Evolutionary conservation across 2,329 filamentous ascomycete genomes (phyloP).

Genomic region (Neoarthrinium moseri): DNA sequence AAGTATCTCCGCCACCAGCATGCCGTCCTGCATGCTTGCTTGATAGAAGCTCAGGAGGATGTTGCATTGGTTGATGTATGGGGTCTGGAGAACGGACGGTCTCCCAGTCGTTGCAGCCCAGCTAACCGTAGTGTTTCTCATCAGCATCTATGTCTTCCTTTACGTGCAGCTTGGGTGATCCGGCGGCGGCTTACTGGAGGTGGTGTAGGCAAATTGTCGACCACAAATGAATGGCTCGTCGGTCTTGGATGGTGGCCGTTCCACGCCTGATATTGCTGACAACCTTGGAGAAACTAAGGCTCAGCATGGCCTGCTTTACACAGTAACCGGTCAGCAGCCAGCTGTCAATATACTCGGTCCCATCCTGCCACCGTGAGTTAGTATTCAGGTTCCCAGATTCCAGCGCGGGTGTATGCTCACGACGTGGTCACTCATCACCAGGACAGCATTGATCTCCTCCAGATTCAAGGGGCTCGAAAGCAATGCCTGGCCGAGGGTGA

Average conservation of each 20-base stretch:
- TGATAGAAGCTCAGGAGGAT: conserved; percentile 38
- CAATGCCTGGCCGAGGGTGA: conserved; percentile 36
- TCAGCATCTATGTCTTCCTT: background rate
- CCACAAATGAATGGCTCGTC: conserved; percentile 33
- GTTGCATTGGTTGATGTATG: conserved; percentile 38
- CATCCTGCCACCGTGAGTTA: no score
- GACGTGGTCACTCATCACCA: conserved; percentile 36
- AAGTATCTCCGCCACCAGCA: conserved; percentile 38
- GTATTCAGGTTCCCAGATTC: no score
- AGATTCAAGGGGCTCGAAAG: conserved; percentile 37
- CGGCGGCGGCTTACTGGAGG: conserved; percentile 30
- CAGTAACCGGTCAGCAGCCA: conserved; percentile 41
- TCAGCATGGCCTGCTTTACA: conserved; percentile 40
- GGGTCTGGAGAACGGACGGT: conserved; percentile 33
- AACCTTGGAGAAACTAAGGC: conserved; percentile 40
- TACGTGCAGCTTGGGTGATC: background rate
- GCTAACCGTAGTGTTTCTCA: conserved; percentile 19
- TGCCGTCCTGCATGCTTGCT: conserved; percentile 38
- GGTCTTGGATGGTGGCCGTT: conserved; percentile 29
- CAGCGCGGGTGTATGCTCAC: no score
- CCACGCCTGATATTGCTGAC: conserved; percentile 32
- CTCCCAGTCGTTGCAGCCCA: conserved; percentile 40
- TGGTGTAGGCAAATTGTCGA: conserved; percentile 35
- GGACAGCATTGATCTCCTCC: conserved; percentile 38
- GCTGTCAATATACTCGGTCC: conserved; percentile 39